Evolutionary conservation across 2,329 filamentous ascomycete species (phyloP), one percentile per base, ranked within the genome.

Genomic region (Teratosphaeria destructans): DNA sequence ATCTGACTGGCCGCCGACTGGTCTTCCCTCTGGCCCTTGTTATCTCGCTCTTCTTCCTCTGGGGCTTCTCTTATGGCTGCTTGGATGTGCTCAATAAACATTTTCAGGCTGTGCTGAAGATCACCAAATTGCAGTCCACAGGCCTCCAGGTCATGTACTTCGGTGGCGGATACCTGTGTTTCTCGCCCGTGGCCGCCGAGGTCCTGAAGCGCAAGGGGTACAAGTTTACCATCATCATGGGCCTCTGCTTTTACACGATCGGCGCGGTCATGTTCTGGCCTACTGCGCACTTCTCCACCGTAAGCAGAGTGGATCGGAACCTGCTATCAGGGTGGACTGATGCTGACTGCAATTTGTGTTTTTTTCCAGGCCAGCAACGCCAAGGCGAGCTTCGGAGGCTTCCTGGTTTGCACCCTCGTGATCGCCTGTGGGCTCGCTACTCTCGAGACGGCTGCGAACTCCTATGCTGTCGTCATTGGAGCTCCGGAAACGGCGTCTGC

Each of bases 11-110:
- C 62, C 69, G 74, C 60, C 71, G 74, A 71, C 75, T 80, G 57
- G 77, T 81, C 67, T 73, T 78, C 63, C 79, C 79, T 10, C 74
- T 81, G 55, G 64, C 69, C 14, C 68, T 79, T 53, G 75, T 79
- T 69, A 79, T 76, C 52, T 72, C 73, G 35, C 73, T 79, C 53
- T 79, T 79, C 73, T 79, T 79, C 72, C 70, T 74, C 58, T 74
- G 72, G 71, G 71, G 71, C 52, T 73, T 73, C 67, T 68, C 66
- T n/a, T 72, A 73, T 64, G 71, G 71, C 61, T 59, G 66, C 3
- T 61, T 67, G 27, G 65, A 67, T 62, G 65, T 26, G 5, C 7
- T 32, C 1, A 49, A 57, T 34, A 52, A 49, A 12, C 35, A 56
- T 26, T 54, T 54, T 29, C 69, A 71, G 60, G 66, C 61, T 8